A percentile compares a stretch with the other conserved stretches of the same genome.
Conservation (phyloP, 352 stramenopile species). For the Globisporangium paroecandrum region DNA sequence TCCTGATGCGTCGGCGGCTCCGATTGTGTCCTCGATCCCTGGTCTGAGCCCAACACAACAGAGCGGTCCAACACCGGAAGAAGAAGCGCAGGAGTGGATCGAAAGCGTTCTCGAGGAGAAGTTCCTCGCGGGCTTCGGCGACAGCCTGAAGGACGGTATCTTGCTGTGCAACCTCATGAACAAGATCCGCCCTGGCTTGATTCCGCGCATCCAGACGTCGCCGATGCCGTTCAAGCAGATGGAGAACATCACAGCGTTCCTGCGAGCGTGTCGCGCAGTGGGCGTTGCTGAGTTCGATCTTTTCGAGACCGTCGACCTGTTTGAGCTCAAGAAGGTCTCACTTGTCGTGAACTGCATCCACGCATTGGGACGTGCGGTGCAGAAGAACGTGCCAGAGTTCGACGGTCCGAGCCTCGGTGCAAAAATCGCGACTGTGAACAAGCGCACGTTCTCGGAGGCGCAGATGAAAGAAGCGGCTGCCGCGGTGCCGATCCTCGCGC, state of each 20-base stretch:
- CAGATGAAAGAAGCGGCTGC: conserved; percentile 59
- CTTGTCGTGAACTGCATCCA: conserved; percentile 86
- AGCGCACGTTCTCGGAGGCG: conserved; percentile 55
- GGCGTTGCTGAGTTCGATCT: conserved; percentile 87
- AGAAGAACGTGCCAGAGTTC: conserved; percentile 75
- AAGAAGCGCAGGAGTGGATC: conserved; percentile 79
- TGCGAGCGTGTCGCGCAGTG: conserved; percentile 72
- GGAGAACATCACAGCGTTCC: conserved; percentile 87
- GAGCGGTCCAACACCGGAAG: conserved; percentile 36
- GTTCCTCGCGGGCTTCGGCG: conserved; percentile 62
- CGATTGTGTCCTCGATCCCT: conserved; percentile 30
- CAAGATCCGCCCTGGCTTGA: conserved; percentile 56
- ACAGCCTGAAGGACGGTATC: conserved; percentile 77
- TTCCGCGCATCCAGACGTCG: conserved; percentile 60
- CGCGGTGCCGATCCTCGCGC: conserved; percentile 54
- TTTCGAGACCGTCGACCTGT: conserved; percentile 90
- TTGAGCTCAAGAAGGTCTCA: conserved; percentile 83
- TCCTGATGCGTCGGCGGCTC: background rate
- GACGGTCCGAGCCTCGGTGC: conserved; percentile 65
- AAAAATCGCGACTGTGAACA: conserved; percentile 68
- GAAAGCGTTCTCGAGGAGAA: conserved; percentile 68
- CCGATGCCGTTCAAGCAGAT: conserved; percentile 88
- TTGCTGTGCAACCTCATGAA: conserved; percentile 79
- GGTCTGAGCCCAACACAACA: conserved; percentile 34
- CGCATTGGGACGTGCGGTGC: conserved; percentile 68